A percentile compares a stretch with the other conserved stretches of the same genome.
phyloP scores from a whole-genome alignment of 1,284 basidiomycete genomes.

The Rhodotorula sp. region DNA sequence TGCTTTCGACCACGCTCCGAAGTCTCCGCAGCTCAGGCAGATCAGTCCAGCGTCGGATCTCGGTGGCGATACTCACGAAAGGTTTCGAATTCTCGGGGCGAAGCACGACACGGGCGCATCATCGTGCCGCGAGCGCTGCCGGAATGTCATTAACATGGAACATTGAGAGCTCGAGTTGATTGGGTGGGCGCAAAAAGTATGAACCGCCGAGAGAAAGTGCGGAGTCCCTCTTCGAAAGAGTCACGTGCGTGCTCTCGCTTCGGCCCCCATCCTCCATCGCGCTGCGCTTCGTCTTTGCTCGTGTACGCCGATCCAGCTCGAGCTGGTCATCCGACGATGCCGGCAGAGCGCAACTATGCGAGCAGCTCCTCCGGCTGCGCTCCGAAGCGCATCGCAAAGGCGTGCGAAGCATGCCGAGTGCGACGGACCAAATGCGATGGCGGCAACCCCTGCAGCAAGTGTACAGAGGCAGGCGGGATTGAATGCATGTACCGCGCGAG shows the following conservation, averaged over 20 bases:
- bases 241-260: neutral
- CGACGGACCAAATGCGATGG: constrained; percentile 9
- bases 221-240: too few relatives aligned
- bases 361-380: neutral
- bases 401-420: constrained; percentile 8
- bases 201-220: too few relatives aligned
- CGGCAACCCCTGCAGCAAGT: neutral
- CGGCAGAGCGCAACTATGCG: neutral
- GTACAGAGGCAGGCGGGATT: neutral
- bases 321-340: neutral
- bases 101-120: too few relatives aligned
- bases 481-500: constrained; percentile 7
- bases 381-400: constrained; percentile 7
- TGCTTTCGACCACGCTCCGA: too few relatives aligned
- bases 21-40: too few relatives aligned
- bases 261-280: neutral
- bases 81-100: too few relatives aligned
- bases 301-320: neutral
- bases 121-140: too few relatives aligned
- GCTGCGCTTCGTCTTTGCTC: neutral
- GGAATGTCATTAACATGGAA: too few relatives aligned
- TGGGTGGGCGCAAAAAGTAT: too few relatives aligned
- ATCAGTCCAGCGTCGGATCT: too few relatives aligned
- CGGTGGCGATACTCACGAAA: too few relatives aligned
- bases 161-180: too few relatives aligned